Base-by-base conservation (phyloP, 768 basidiomycete species). In the Omphalotus guepiniiformis region DNA sequence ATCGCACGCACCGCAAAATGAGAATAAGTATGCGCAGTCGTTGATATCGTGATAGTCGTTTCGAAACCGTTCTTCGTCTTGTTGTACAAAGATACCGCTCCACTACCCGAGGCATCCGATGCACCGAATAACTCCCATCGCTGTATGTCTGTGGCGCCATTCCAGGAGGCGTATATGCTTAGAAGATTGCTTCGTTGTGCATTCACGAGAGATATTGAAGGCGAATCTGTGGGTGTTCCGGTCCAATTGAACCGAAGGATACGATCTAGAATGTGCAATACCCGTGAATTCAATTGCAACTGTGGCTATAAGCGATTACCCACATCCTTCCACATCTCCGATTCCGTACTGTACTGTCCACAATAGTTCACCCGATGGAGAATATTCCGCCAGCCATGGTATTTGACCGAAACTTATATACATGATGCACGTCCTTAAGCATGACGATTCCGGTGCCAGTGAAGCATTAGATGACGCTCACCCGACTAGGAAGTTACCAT, bases 121-220 rank as follows among this genome's bases (percentile, higher is more conserved):
- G 53, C 53, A 6, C 50, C 51, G 11, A 52, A 19, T 11, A 54
- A 42, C 12, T 28, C 32, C 46, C 51, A 56, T 6, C 12, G 18
- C 9, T 53, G 38, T 7, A 53, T 53, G n/a, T 53, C 50, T 16
- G 55, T 56, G 21, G 53, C 53, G 4, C 55, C 55, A 38, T 54
- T 56, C 55, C 55, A 56, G 15, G 52, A 53, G 3, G 50, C 55
- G n/a, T 52, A 56, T n/a, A 54, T 35, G 8, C 41, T 48, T 22
- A 34, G 44, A 9, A 26, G 29, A n/a, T 42, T 45, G 23, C 16
- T 35, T 22, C 16, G n/a, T 9, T 29, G 25, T 13, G 42, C 22
- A 13, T 35, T 16, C 7, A 35, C 18, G 7, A 56, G 18, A 1
- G 50, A 13, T 2, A 54, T 47, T 3, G 32, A 47, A 2, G 55